Evolutionary conservation across 129 eudicot genomes (phyloP).

Genomic region (Centella asiatica): DNA sequence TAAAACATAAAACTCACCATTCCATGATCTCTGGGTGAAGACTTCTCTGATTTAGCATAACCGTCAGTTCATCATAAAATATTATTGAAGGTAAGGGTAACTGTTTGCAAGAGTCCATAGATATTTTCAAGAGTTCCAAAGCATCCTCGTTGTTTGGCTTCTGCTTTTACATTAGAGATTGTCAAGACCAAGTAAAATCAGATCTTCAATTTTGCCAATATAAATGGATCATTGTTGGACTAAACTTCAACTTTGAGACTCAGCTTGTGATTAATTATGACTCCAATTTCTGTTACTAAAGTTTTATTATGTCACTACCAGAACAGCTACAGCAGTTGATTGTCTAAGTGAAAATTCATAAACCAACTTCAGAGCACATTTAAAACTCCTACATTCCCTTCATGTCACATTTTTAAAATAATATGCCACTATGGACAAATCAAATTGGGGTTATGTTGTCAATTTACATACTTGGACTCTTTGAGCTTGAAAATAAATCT

Average conservation of each 20-base stretch:
- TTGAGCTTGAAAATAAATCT: no score
- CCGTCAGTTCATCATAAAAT: conserved; percentile 65
- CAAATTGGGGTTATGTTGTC: no score
- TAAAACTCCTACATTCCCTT: no score
- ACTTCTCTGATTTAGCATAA: conserved; percentile 34
- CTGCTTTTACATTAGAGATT: conserved; percentile 49
- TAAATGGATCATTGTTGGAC: neutral
- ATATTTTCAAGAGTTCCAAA: conserved; percentile 56
- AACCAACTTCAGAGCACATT: neutral
- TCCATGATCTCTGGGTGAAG: conserved; percentile 70
- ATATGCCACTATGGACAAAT: no score
- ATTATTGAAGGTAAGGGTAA: conserved; percentile 51
- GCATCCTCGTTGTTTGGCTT: conserved; percentile 67
- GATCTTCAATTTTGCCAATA: neutral
- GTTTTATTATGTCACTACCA: neutral
- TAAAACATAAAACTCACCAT: conserved; percentile 42
- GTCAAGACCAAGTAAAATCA: conserved; percentile 13
- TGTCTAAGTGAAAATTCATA: neutral
- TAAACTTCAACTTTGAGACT: neutral
- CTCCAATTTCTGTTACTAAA: neutral
- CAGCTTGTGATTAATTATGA: neutral
- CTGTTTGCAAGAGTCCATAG: conserved; percentile 70
- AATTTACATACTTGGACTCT: no score
- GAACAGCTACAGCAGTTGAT: conserved; percentile 1
- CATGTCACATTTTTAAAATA: no score